Evolutionary conservation across 306 rosid species (phyloP), one percentile per base, ranked within the genome.

Genomic region (Prunus campanulata): DNA sequence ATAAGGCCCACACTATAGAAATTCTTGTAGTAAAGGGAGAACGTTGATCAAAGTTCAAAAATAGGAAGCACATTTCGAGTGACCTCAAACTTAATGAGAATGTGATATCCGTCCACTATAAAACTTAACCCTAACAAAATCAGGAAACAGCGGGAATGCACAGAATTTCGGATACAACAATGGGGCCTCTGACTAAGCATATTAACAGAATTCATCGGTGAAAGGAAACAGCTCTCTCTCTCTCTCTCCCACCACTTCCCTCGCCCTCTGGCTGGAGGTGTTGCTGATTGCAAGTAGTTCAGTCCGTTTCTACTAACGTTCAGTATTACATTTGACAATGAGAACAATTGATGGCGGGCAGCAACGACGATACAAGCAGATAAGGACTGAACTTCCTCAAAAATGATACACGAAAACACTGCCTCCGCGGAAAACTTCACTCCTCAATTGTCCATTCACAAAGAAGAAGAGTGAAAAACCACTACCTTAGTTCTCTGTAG

Each of bases 401-500:
- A 78, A 48, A 61, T 71, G 75, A 74, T 62, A 56, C 48, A 25
- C 35, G 79, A 76, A 59, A 48, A 32, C 30, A 49, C 4, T 74
- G 63, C 55, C 46, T 59, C 32, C 51, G 74, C 68, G 75, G 69
- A 82, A 76, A 78, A 57, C 78, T 74, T 66, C 32, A 35, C 71
- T 57, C 46, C 68, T 54, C 66, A 66, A 29, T 70, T 68, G 76
- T 50, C 8, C 3, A 18, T 68, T 73, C 32, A 42, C 30, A 16
- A 68, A 70, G 77, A 85, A 46, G 46, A 51, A 80, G 66, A 63
- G 52, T 47, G 29, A 47, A 74, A 20, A 64, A 46, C 71, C 75
- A 56, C 71, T 79, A 76, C 62, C 79, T 85, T 77, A 86, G 85
- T 81, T 85, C 76, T 81, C 91, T 11, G 39, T 56, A 59, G 90